Evolutionary conservation across 164 flowering plant genomes (phyloP), one percentile per base, ranked within the genome.

Genomic region (Vitis rotundifolia): DNA sequence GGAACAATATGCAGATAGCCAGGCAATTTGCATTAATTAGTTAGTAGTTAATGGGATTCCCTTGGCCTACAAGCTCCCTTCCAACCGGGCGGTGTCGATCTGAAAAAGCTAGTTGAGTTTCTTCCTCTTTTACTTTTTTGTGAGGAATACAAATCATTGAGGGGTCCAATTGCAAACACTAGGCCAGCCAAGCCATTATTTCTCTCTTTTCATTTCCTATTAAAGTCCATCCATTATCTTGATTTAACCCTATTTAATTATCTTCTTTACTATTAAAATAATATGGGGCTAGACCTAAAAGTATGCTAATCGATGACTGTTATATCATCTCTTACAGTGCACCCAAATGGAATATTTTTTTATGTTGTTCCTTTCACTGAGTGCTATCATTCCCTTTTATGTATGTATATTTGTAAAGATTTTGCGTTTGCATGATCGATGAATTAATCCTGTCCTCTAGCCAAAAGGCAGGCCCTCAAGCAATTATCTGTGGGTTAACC

Each of bases 51-150:
- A 53, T 13, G 14, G 56, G 56, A 13, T 53, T 53, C 26, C 49
- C 47, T 70, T 70, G 73, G 67, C 73, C 73, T 70, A 70, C 73
- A 37, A 55, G 73, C 16, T 55, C 67, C 73, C 67, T 70, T 70
- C 73, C 73, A 16, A 63, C 73, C 67, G 9, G 19, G n/a, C 73
- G n/a, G 16, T 9, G 22, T 19, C 62, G 6, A 49, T 58, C 50
- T 59, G 56, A 16, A 55, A 48, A 68, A 2, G n/a, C 60, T 18
- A 18, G 12, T 59, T 53, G 14, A 53, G 56, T 53, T 53, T 13
- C 56, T 53, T 53, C 56, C 56, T 53, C 16, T 37, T 37, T 18
- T 62, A 4, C 31, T 63, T 44, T 22, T 37, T 22, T 4, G 54
- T 18, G 22, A 18, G 14, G 69, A 66, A 37, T 31, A 57, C 56